Evolutionary conservation across 148 eudicot species (phyloP).

Genomic region (Heliosperma pusillum): DNA sequence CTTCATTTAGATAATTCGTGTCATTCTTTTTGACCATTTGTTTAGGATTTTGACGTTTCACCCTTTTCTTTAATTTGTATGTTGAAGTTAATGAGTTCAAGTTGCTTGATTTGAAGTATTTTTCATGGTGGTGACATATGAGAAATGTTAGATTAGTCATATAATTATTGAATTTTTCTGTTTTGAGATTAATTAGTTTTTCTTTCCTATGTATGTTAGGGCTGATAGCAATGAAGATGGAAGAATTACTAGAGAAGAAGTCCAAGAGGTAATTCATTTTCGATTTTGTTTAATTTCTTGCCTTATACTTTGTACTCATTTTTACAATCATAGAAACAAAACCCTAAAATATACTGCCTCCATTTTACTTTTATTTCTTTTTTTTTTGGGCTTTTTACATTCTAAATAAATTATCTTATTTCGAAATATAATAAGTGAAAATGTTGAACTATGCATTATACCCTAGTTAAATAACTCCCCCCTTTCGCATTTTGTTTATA

Average conservation of each 20-base stretch:
- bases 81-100: conserved; percentile 10
- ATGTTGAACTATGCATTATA: too few relatives aligned
- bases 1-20: not conserved
- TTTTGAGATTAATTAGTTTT: conserved; percentile 10
- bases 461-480: too few relatives aligned
- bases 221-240: conserved; percentile 95
- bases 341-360: too few relatives aligned
- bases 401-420: too few relatives aligned
- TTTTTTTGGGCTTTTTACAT: too few relatives aligned
- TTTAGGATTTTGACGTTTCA: not conserved
- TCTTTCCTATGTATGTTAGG: conserved; percentile 51
- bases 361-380: too few relatives aligned
- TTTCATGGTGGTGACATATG: not conserved
- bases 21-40: not conserved
- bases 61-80: not conserved
- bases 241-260: conserved; percentile 79
- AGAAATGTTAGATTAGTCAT: conserved; percentile 19
- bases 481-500: too few relatives aligned
- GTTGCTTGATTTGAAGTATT: conserved; percentile 4
- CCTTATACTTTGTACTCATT: not conserved
- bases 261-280: conserved; percentile 63
- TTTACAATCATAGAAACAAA: too few relatives aligned
- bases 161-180: not conserved
- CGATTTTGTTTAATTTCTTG: conserved; percentile 12
- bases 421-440: too few relatives aligned